Percentiles rank a stretch among this genome's conserved stretches.
phyloP scores from a whole-genome alignment of 192 early-diverging fungal genomes.

The Coemansia sp. region DNA sequence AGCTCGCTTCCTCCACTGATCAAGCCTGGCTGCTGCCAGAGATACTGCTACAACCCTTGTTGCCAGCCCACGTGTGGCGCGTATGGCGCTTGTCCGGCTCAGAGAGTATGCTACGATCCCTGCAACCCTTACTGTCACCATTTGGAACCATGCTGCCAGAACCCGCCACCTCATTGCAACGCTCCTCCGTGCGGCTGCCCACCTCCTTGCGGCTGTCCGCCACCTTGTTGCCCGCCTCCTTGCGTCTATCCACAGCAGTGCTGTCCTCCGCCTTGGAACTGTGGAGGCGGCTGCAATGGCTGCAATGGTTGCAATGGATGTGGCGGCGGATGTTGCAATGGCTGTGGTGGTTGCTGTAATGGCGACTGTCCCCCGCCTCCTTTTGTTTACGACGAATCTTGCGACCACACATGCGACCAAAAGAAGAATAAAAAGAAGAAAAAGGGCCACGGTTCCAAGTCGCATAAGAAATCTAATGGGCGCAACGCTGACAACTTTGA shows the following conservation, averaged over 20 bases:
- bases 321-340: conserved; percentile 8
- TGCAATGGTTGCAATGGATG: conserved; percentile 15
- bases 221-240: conserved; percentile 10
- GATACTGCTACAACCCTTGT: conserved; percentile 42
- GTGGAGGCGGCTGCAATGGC: not conserved
- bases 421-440: conserved; percentile 21
- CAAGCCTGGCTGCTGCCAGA: conserved; percentile 18
- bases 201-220: conserved; percentile 22
- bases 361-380: conserved; percentile 33
- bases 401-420: conserved; percentile 13
- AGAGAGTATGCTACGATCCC: conserved; percentile 23
- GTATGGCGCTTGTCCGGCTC: conserved; percentile 22
- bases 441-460: conserved; percentile 4
- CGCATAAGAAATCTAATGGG: conserved; percentile 7
- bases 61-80: conserved; percentile 32
- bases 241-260: conserved; percentile 23
- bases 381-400: conserved; percentile 36
- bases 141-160: conserved; percentile 32
- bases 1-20: conserved; percentile 24
- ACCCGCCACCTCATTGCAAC: conserved; percentile 24
- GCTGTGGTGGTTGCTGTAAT: not conserved
- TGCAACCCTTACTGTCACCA: conserved; percentile 17
- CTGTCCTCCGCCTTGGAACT: conserved; percentile 18
- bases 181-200: conserved; percentile 27
- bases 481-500: not conserved